Base-by-base conservation (phyloP, 805 yeast species). In the Wickerhamomyces subpelliculosus region DNA sequence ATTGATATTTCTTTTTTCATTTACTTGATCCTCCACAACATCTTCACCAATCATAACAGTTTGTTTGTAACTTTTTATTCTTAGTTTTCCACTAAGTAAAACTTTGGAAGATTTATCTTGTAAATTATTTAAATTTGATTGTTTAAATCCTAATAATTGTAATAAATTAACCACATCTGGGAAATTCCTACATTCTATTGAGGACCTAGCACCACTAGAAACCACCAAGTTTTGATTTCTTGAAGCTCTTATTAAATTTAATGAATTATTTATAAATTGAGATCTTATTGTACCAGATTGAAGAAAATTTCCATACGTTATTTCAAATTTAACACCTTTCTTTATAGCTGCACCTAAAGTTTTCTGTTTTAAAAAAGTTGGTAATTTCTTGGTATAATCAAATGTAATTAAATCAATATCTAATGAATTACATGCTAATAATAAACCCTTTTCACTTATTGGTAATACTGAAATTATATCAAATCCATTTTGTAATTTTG, bases 401-500 rank as follows among this genome's bases (percentile, higher is more conserved):
- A 93, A 70, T 1, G 96, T 78, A 16, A 93, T 73, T 20, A 93
- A 43, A 61, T 93, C 97, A 31, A 89, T 68, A 42, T 88, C 96
- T 33, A 88, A 64, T 41, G 78, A 77, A 2, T 86, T 70, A 17
- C 88, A 78, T 3, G 93, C 81, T 36, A 82, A 63, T 34, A 83
- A 79, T 13, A 93, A 64, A 5, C 88, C 84, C 55, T 78, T 81
- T 55, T 93, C 98, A 36, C 81, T 74, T 18, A 67, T 50, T 1
- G 98, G 98, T 46, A 79, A 73, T 1, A 90, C 80, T 0, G 96
- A 85, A 8, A 93, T 68, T 3, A 93, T 59, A 56, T 93, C 97
- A 55, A 83, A 93, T 10, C 65, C 57, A 37, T 58, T 62, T 60
- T 62, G 57, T 58, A 57, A 52, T 44, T 46, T 70, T 64, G 57